Base-by-base conservation (phyloP, 2,329 filamentous ascomycete genomes). In the Cercospora sesami region DNA sequence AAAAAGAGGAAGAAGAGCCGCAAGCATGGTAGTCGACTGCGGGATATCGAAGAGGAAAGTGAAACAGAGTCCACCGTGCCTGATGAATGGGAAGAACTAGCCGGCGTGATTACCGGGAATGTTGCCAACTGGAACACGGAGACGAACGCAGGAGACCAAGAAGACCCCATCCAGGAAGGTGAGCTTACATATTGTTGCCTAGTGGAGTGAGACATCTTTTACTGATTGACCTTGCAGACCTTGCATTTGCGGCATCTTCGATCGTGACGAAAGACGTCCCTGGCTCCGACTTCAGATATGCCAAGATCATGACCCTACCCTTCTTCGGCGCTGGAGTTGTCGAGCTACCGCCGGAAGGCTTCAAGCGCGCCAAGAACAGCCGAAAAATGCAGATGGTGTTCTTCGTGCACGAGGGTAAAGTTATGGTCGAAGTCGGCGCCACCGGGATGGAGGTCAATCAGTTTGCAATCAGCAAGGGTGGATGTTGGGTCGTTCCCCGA, bases 371-470 rank as follows among this genome's bases (percentile, higher is more conserved):
- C 60, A 98, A 98, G 85, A 98, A 97, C 80, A 91, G 91, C 39
- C 87, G 94, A 70, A 94, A 91, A 82, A 98, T 97, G 92, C 93
- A 97, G 77, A 95, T 99, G 90, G 90, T 91, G 1, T 98, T 98
- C 79, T 97, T 96, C 74, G 91, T 99, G 31, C 90, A 93, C 73
- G 86, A 87, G 55, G 95, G 95, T 23, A 89, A 91, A 71, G 93
- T 97, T 21, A 84, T 89, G 72, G 94, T 97, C 21, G 91, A 88
- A 30, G 87, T 96, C 59, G 88, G 75, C 57, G 73, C 74, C 23
- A 70, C 69, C 28, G 75, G 73, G 3, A 63, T 68, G 66, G 73
- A 91, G 72, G 87, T 91, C 71, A 90, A 86, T 26, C 83, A 85
- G 69, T 98, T 99, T 78, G 89, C 90, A 66, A 93, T 97, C 71